phyloP scores from a whole-genome alignment of 208 protist genomes.

The Lotmaria passim region DNA sequence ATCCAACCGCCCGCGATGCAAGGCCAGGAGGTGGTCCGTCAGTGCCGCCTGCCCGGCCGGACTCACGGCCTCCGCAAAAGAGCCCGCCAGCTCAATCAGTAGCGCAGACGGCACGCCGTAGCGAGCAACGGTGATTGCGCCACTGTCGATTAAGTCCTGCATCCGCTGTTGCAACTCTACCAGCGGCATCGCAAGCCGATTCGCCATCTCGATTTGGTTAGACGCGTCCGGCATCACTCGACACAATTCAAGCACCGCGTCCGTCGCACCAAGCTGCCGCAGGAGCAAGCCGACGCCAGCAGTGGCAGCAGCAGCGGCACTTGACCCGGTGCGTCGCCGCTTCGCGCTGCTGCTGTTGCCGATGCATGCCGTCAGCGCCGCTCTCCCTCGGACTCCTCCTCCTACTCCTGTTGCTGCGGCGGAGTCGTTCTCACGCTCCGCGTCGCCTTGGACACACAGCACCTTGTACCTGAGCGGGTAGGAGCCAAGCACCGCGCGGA shows the following conservation, averaged over 20 bases:
- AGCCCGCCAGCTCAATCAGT: constrained; percentile 32
- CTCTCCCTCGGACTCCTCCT: too few relatives aligned
- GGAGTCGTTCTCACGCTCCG: neutral
- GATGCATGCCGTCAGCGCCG: too few relatives aligned
- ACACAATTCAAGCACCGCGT: constrained; percentile 70
- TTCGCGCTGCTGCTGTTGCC: neutral
- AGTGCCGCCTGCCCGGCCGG: constrained; percentile 33
- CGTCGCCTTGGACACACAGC: constrained; percentile 9
- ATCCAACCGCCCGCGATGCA: constrained; percentile 45
- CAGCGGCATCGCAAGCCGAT: constrained; percentile 54
- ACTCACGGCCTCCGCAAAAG: constrained; percentile 42
- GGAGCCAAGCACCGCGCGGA: constrained; percentile 51
- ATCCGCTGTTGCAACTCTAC: constrained; percentile 68
- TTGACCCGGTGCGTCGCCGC: constrained; percentile 15
- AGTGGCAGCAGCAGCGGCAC: neutral
- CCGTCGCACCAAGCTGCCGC: constrained; percentile 62
- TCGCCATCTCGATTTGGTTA: constrained; percentile 65
- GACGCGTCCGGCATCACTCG: constrained; percentile 37
- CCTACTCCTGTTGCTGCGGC: neutral
- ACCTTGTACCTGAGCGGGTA: constrained; percentile 59
- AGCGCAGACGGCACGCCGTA: constrained; percentile 29
- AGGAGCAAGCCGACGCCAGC: constrained; percentile 54
- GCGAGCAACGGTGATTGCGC: constrained; percentile 33
- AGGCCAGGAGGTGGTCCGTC: constrained; percentile 26
- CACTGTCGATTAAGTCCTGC: constrained; percentile 53